Evolutionary conservation across 371 early-diverging fungal species (phyloP), one percentile per base, ranked within the genome.

Genomic region (Mortierella sp.): DNA sequence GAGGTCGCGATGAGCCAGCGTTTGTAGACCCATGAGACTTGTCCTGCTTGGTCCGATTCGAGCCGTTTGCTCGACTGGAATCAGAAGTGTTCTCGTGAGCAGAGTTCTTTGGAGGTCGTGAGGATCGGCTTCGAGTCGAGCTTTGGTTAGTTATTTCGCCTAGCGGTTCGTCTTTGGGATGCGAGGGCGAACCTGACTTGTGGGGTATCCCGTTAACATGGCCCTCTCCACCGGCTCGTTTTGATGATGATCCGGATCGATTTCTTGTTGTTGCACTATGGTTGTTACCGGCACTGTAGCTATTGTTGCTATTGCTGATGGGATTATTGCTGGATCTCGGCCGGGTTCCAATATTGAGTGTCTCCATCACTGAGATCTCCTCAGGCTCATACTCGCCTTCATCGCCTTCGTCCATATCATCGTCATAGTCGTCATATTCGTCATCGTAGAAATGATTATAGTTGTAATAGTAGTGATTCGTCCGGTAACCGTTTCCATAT

Each of bases 331-430:
- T 66, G 18, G 55, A 44, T 16, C 66, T 50, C 0, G 72, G 62
- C 16, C 77, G 60, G 3, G 77, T 72, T 0, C 77, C 77, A 30
- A 77, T 72, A 19, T 77, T 77, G 68, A 64, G 45, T 37, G 21
- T 44, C 72, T 77, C 29, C 80, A 73, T 73, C 25, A 70, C 74
- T 23, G 74, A 70, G 19, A 28, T 14, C n/a, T 25, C 25, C 16
- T 60, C 80, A n/a, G 12, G 46, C 7, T 16, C n/a, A 18, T 23
- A 11, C n/a, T 65, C 56, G 4, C 48, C 57, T 3, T 56, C 60
- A 16, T 48, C 26, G 6, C 58, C 60, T 5, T 69, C 56, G 1
- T 63, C 80, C 21, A 73, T 70, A 51, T 73, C 70, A n/a, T 68
- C 66, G 57, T 79, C 70, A 37, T 57, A 66, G 16, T 58, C 26